Evolutionary conservation across 441 rosid genomes (phyloP).

Genomic region (Adansonia grandidieri): DNA sequence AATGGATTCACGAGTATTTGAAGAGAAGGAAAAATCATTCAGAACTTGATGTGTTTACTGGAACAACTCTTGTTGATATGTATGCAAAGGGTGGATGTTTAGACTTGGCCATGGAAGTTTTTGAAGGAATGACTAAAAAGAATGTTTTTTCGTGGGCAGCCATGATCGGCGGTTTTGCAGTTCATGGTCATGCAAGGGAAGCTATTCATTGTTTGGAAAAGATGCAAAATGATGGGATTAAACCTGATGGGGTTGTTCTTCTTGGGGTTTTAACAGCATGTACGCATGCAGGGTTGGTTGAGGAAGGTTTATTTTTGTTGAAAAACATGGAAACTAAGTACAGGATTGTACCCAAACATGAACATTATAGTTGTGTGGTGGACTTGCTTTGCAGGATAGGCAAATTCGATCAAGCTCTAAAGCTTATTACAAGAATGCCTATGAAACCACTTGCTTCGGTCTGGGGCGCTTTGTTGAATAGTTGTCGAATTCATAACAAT

Average conservation of each 20-base stretch:
- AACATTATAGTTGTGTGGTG: slow-evolving; percentile 58
- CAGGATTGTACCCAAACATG: slow-evolving; percentile 52
- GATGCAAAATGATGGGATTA: slow-evolving; percentile 50
- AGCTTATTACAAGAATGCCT: slow-evolving; percentile 57
- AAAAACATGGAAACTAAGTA: slow-evolving; percentile 48
- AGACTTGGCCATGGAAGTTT: slow-evolving; percentile 49
- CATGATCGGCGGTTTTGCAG: slow-evolving; percentile 53
- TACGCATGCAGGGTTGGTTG: slow-evolving; percentile 58
- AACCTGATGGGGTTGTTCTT: slow-evolving; percentile 57
- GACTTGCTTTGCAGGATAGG: slow-evolving; percentile 66
- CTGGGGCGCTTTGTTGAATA: slow-evolving; percentile 60
- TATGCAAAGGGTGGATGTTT: slow-evolving; percentile 63
- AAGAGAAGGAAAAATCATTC: slow-evolving; percentile 36
- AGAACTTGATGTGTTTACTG: slow-evolving; percentile 45
- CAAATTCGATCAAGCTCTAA: slow-evolving; percentile 48
- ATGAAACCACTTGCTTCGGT: slow-evolving; percentile 65
- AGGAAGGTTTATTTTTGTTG: slow-evolving; percentile 47
- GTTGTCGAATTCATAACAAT: slow-evolving; percentile 57
- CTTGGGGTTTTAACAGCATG: slow-evolving; percentile 58
- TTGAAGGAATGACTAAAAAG: slow-evolving; percentile 47
- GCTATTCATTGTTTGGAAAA: slow-evolving; percentile 47
- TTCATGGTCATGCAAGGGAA: slow-evolving; percentile 47
- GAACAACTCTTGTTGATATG: slow-evolving; percentile 65
- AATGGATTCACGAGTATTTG: slow-evolving; percentile 55
- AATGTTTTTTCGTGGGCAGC: slow-evolving; percentile 66